Evolutionary conservation across 805 yeast genomes (phyloP).

Genomic region (Yueomyces sinensis): DNA sequence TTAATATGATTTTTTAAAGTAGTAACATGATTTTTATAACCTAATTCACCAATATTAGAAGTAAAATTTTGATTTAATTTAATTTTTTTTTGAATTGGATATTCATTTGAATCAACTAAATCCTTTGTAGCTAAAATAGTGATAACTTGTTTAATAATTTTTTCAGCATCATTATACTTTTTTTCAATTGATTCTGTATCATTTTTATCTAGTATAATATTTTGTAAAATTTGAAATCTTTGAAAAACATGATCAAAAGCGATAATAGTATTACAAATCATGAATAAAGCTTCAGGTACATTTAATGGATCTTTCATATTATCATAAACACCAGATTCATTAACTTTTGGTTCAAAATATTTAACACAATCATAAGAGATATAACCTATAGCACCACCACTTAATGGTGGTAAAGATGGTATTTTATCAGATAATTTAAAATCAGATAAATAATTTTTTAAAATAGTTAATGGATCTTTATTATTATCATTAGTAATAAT

Average conservation of each 20-base stretch:
- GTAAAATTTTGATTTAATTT: conserved; percentile 53
- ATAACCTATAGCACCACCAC: conserved; percentile 97
- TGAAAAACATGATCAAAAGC: conserved; percentile 93
- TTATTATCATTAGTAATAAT: conserved; percentile 39
- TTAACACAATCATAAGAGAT: conserved; percentile 93
- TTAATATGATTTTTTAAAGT: conserved; percentile 67
- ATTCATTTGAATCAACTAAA: conserved; percentile 27
- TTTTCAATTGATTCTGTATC: conserved; percentile 20
- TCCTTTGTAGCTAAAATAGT: conserved; percentile 32
- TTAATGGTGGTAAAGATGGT: conserved; percentile 70
- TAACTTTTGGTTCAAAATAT: conserved; percentile 90
- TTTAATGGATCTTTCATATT: conserved; percentile 63
- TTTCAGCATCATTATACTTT: conserved; percentile 42
- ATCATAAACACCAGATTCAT: conserved; percentile 23
- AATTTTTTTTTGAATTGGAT: conserved; percentile 69
- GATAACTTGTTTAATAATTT: conserved; percentile 46
- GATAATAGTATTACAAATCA: conserved; percentile 81
- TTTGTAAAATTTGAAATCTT: conserved; percentile 81
- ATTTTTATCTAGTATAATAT: conserved; percentile 30
- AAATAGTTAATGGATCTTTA: conserved; percentile 63
- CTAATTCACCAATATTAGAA: conserved; percentile 87
- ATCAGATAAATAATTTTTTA: conserved; percentile 60
- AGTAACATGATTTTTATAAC: conserved; percentile 75
- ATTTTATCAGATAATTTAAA: conserved; percentile 54
- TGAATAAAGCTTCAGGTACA: conserved; percentile 83